A percentile compares a stretch with the other conserved stretches of the same genome.
These are phyloP conservation scores for Aspergillus indologenus DNA, from an alignment of 495 filamentous ascomycete genomes.

Conservation along the genomic window DNA sequence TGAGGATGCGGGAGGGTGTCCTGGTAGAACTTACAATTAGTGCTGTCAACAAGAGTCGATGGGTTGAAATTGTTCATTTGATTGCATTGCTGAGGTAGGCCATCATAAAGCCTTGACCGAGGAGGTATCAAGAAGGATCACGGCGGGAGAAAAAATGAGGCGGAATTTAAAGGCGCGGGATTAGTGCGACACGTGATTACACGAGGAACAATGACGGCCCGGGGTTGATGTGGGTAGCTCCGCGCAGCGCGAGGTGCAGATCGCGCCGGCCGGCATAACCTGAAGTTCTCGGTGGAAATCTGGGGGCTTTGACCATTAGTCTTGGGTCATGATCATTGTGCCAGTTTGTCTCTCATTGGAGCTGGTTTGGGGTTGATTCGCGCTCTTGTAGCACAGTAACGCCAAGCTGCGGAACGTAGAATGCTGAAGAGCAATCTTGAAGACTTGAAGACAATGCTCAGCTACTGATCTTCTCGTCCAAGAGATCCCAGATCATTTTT, in stretches of 20 bases:
- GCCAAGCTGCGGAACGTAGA: not conserved
- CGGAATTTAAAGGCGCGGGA: constrained; percentile 17
- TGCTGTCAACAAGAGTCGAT: not conserved
- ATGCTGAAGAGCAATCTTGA: not conserved
- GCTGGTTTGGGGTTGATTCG: too few species aligned
- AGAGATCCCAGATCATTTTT: constrained; percentile 37
- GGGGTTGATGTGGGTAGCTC: constrained; percentile 2
- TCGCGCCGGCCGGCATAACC: not conserved
- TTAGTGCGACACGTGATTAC: constrained; percentile 23
- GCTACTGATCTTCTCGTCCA: constrained; percentile 25
- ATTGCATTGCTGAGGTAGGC: constrained; percentile 2
- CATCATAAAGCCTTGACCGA: not conserved
- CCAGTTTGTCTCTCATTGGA: too few species aligned
- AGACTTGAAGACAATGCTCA: not conserved
- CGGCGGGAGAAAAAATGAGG: constrained; percentile 11
- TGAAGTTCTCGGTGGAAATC: not conserved
- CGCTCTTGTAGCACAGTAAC: not conserved
- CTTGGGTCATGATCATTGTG: not conserved
- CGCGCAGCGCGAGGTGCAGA: not conserved
- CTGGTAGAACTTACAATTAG: constrained; percentile 12
- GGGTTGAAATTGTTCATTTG: not conserved
- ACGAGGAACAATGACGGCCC: constrained; percentile 16
- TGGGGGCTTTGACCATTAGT: not conserved
- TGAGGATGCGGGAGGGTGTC: not conserved
- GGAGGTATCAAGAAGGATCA: not conserved